Percentiles rank a stretch among this genome's conserved stretches.
phyloP scores from a whole-genome alignment of 495 filamentous ascomycete species.

The Podospora anserina region DNA sequence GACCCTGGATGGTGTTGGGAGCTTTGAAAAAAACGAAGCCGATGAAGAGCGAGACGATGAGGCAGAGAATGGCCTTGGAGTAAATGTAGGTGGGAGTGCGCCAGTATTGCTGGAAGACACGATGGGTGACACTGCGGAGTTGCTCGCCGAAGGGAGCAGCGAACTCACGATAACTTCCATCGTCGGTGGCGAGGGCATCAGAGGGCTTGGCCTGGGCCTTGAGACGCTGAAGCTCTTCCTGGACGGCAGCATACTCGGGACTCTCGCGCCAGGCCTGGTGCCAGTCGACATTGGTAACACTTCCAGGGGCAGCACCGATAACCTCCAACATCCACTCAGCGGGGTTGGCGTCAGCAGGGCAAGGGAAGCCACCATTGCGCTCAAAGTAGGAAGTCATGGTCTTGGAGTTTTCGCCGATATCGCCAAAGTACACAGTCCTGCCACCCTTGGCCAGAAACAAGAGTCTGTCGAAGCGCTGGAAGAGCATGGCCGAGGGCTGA shows the following conservation, averaged over 20 bases:
- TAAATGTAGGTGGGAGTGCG: conserved; percentile 84
- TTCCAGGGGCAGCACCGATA: conserved; percentile 87
- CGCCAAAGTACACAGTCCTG: conserved; percentile 85
- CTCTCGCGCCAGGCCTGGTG: conserved; percentile 73
- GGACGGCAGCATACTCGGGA: conserved; percentile 64
- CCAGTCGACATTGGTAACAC: conserved; percentile 75
- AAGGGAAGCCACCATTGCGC: conserved; percentile 68
- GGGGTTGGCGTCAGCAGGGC: conserved; percentile 75
- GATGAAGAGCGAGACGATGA: conserved; percentile 68
- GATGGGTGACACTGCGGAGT: conserved; percentile 50
- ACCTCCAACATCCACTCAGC: conserved; percentile 97
- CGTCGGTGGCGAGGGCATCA: conserved; percentile 26
- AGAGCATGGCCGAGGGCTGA: conserved; percentile 85
- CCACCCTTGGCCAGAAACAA: conserved; percentile 81
- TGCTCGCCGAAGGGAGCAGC: conserved; percentile 56
- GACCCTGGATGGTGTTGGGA: conserved; percentile 65
- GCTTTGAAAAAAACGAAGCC: conserved; percentile 84
- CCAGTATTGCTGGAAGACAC: conserved; percentile 89
- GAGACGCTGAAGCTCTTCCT: conserved; percentile 66
- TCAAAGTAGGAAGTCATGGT: conserved; percentile 78
- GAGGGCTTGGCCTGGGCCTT: conserved; percentile 55
- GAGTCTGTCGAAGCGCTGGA: conserved; percentile 86
- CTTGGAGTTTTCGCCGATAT: conserved; percentile 76
- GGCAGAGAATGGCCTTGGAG: conserved; percentile 60
- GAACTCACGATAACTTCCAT: conserved; percentile 50